These are phyloP conservation scores for Limnomonas spitsbergensis DNA, from an alignment of 139 green algal genomes.

Conservation along the genomic window DNA sequence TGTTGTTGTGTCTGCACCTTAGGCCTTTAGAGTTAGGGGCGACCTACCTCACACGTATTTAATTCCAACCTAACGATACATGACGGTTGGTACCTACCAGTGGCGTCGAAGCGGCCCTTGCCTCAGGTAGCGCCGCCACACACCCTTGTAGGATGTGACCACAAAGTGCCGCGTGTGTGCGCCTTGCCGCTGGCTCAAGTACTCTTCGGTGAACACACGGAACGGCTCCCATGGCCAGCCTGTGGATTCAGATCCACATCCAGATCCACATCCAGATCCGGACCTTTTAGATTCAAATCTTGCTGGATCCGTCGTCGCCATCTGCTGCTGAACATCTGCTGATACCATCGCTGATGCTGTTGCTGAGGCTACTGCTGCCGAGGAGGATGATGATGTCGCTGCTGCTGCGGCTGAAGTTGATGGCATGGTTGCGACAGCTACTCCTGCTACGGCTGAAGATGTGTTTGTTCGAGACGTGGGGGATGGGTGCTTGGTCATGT, in stretches of 20 bases:
- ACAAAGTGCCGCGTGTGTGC: slow-evolving; percentile 37
- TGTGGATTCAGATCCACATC: not conserved
- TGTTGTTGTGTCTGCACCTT: too few species aligned
- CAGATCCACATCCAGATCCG: not conserved
- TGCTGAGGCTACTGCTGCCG: not conserved
- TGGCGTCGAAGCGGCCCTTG: not conserved
- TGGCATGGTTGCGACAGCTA: slow-evolving; percentile 7
- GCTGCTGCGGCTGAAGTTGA: not conserved
- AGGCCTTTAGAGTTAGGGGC: too few species aligned
- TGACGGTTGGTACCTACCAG: too few species aligned
- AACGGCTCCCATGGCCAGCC: slow-evolving; percentile 13
- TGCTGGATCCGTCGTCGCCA: not conserved
- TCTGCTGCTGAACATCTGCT: not conserved
- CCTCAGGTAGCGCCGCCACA: slow-evolving; percentile 22
- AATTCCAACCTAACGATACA: too few species aligned
- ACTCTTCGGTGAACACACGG: slow-evolving; percentile 34
- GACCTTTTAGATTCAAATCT: not conserved
- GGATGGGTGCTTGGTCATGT: not conserved
- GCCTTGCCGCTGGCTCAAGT: not conserved
- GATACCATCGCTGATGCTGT: slow-evolving; percentile 14
- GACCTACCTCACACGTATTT: too few species aligned
- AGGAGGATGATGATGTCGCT: not conserved
- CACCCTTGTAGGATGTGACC: slow-evolving; percentile 23
- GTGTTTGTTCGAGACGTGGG: not conserved
- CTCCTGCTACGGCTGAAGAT: not conserved